Percentiles rank a stretch among this genome's conserved stretches.
These are phyloP conservation scores for Melanogaster broomeanus DNA, from an alignment of 768 basidiomycete species.

Conservation along the genomic window DNA sequence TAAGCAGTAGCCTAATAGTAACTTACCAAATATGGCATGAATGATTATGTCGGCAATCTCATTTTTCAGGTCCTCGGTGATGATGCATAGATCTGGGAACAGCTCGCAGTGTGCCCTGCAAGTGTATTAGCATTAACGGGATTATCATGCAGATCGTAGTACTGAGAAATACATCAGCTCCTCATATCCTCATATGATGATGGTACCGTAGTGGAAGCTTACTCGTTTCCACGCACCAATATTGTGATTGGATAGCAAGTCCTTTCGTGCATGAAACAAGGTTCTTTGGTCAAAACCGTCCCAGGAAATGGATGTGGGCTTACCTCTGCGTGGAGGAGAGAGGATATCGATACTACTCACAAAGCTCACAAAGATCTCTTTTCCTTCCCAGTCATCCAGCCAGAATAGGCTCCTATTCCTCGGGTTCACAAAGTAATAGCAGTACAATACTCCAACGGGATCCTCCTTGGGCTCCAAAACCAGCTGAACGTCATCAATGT, in stretches of 20 bases:
- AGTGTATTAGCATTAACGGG: not conserved
- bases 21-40: constrained; percentile 29
- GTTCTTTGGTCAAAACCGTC: not conserved
- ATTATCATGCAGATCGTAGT: not conserved
- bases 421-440: constrained; percentile 59
- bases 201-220: not conserved
- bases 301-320: not conserved
- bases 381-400: constrained; percentile 44
- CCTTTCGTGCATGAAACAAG: constrained; percentile 19
- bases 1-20: constrained; percentile 1
- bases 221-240: constrained; percentile 32
- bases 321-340: constrained; percentile 28
- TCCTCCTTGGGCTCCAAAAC: constrained; percentile 43
- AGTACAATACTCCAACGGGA: constrained; percentile 17
- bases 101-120: constrained; percentile 38
- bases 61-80: constrained; percentile 27
- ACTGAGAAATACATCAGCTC: constrained; percentile 11
- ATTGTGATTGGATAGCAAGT: constrained; percentile 36
- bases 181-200: not conserved
- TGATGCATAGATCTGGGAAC: constrained; percentile 27
- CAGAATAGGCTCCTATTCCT: constrained; percentile 51
- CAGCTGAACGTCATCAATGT: constrained; percentile 38
- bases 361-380: constrained; percentile 32
- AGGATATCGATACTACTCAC: constrained; percentile 21
- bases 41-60: constrained; percentile 26